Base-by-base conservation (phyloP, 768 basidiomycete genomes). In the Paxillus involutus region DNA sequence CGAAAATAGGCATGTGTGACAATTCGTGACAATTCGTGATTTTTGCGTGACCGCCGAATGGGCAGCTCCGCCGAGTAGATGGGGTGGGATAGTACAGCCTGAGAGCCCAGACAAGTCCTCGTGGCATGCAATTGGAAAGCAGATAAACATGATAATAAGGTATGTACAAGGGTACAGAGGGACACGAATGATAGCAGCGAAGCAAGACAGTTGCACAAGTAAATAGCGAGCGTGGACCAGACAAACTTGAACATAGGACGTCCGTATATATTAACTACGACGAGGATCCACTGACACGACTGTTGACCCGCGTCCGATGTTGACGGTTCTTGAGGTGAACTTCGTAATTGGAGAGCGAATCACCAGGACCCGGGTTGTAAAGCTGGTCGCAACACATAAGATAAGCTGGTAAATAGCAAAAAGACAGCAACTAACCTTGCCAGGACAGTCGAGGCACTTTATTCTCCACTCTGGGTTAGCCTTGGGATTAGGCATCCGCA, bases 371-470 rank as follows among this genome's bases (percentile, higher is more conserved):
- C 43, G 94, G 86, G 62, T 89, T 91, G 77, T 97, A 98, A 53
- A 97, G 70, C 86, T 94, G 63, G 49, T 46, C 51, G 33, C 36
- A 49, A 56, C 56, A 13, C 7, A 17, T 56, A 24, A 58, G 44
- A 35, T 29, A 39, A 32, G 16, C 35, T 16, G 30, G 33, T 21
- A 11, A 10, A 30, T 33, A 17, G 14, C 16, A 46, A 46, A 33
- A 42, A 14, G 16, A 65, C 78, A 26, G 17, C 9, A 10, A 52
- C 60, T 26, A 56, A 92, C 93, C 81, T 94, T 96, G 64, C 93
- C 93, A 60, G 94, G 94, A 71, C 94, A 95, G 69, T 97, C 94
- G 59, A 85, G 65, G 68, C 94, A 97, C 70, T 89, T 94, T 65
- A 96, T 80, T 16, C 92, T 82, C 94, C 95, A 98, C 70, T 96